A percentile compares a stretch with the other conserved stretches of the same genome.
Evolutionary conservation across 1,284 basidiomycete genomes (phyloP).

Genomic region (Naganishia albida): DNA sequence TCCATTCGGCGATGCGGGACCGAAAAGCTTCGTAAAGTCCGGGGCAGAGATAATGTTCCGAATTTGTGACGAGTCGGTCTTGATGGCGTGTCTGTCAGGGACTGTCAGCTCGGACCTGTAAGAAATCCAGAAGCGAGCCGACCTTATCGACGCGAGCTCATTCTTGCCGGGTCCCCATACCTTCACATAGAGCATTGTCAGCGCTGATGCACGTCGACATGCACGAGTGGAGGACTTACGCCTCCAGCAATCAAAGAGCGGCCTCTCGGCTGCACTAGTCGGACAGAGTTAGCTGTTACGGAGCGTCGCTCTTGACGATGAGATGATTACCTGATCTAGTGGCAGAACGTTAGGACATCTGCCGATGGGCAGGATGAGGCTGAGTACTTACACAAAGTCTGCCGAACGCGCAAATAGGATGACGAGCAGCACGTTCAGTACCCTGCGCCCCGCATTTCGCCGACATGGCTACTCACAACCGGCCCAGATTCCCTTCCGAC

Average conservation of each 20-base stretch:
- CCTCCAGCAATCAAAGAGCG: slow-evolving; percentile 75
- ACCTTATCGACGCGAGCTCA: slow-evolving; percentile 74
- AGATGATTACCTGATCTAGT: slow-evolving; percentile 6
- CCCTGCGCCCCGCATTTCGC: background rate
- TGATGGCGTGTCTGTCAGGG: slow-evolving; percentile 63
- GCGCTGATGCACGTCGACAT: background rate
- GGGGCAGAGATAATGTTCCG: slow-evolving; percentile 65
- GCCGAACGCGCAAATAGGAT: background rate
- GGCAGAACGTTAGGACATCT: background rate
- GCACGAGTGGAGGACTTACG: slow-evolving; percentile 22
- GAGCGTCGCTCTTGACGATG: background rate
- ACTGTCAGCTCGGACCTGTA: too few relatives aligned
- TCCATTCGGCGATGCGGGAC: slow-evolving; percentile 64
- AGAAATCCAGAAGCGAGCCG: slow-evolving; percentile 24
- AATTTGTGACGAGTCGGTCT: slow-evolving; percentile 65
- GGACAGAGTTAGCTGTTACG: background rate
- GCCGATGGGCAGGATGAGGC: background rate
- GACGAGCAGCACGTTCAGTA: too few relatives aligned
- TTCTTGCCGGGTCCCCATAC: slow-evolving; percentile 79
- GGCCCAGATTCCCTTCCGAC: slow-evolving; percentile 53
- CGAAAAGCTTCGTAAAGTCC: slow-evolving; percentile 71
- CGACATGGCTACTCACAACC: slow-evolving; percentile 40
- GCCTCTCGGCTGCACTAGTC: slow-evolving; percentile 65
- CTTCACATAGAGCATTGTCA: background rate
- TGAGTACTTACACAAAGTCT: slow-evolving; percentile 22